A percentile compares a stretch with the other conserved stretches of the same genome.
These are phyloP conservation scores for Phalaenopsis aphrodite DNA, from an alignment of 106 monocot genomes.

Conservation along the genomic window DNA sequence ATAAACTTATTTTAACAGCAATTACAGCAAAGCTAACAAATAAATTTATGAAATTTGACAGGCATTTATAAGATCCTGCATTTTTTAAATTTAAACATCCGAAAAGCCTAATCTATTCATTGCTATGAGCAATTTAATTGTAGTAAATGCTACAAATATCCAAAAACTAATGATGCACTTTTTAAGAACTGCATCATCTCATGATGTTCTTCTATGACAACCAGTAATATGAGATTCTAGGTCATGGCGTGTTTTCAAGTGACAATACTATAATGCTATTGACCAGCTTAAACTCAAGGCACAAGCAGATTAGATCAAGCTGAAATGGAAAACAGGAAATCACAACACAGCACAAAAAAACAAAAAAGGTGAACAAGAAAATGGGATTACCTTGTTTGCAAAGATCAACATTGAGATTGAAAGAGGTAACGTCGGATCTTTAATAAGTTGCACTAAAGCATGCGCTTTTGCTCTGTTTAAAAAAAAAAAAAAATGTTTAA, in stretches of 20 bases:
- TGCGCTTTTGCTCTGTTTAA: slow-evolving; percentile 24
- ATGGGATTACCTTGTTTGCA: slow-evolving; percentile 25
- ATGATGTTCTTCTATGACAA: neutral
- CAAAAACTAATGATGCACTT: no score
- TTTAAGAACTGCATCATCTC: no score
- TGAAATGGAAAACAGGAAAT: neutral
- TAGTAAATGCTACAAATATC: no score
- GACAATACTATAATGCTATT: neutral
- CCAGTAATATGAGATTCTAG: neutral
- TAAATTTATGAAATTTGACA: no score
- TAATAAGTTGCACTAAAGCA: slow-evolving; percentile 12
- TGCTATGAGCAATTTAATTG: no score
- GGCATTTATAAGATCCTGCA: no score
- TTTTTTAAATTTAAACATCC: no score
- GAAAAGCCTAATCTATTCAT: no score
- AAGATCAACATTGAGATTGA: slow-evolving; percentile 21
- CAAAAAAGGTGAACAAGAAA: slow-evolving; percentile 1
- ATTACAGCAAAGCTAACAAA: no score
- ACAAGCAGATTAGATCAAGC: neutral
- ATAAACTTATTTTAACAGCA: no score
- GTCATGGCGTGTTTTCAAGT: neutral
- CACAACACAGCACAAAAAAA: neutral
- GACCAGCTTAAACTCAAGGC: neutral
- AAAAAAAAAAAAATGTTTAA: neutral
- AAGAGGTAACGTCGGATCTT: slow-evolving; percentile 16